These are phyloP conservation scores for Ceratocystis alfenasii DNA, from an alignment of 2,329 filamentous ascomycete species.

Conservation along the genomic window DNA sequence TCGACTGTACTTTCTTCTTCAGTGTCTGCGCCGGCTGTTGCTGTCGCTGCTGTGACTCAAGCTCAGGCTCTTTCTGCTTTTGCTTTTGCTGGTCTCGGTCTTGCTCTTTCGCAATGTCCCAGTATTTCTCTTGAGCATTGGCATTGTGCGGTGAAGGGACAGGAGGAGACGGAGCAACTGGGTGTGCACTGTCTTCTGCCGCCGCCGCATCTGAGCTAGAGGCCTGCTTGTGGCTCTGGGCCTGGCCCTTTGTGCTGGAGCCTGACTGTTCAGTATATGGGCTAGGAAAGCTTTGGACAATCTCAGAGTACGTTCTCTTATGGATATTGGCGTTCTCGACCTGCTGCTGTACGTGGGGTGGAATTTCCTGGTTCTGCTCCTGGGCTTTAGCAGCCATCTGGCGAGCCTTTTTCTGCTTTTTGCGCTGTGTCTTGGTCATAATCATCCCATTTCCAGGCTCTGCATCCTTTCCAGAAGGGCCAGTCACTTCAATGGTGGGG, in stretches of 20 bases:
- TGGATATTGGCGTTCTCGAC: not conserved
- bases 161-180: constrained; percentile 6
- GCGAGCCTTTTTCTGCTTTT: constrained; percentile 11
- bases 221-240: not conserved
- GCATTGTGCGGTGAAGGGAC: not conserved
- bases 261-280: not conserved
- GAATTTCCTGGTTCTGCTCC: not conserved
- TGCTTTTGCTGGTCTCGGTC: not conserved
- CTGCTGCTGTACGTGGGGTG: constrained; percentile 7
- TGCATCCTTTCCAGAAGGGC: not conserved
- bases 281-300: not conserved
- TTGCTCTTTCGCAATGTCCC: constrained; percentile 4
- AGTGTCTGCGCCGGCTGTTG: not conserved
- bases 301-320: not conserved
- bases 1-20: not conserved
- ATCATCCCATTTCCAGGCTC: not conserved
- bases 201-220: not conserved
- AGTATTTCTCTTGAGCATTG: constrained; percentile 9
- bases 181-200: constrained; percentile 9
- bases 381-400: not conserved
- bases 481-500: not conserved
- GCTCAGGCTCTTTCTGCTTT: not conserved
- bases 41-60: not conserved
- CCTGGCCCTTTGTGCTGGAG: not conserved
- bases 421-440: not conserved